Conservation (phyloP, 805 yeast genomes). For the Sugiyamaella chiloensis region DNA sequence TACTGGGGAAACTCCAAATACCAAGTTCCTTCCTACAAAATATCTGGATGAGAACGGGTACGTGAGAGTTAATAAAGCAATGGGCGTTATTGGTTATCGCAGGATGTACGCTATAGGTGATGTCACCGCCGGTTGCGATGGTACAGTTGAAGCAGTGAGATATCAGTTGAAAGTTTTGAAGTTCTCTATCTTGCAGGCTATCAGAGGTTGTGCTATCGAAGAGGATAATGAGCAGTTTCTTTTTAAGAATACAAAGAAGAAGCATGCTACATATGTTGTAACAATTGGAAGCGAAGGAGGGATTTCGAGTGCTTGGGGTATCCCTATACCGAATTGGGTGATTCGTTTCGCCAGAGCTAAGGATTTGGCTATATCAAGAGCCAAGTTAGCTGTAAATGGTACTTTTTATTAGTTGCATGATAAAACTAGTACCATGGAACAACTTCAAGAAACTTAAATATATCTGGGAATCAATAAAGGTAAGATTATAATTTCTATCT, state of each 20-base stretch:
- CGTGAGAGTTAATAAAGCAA: slow-evolving; percentile 15
- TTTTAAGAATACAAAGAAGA: too few relatives aligned
- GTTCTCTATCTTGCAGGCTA: background rate
- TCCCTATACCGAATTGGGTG: background rate
- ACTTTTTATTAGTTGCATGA: background rate
- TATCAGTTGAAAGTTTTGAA: background rate
- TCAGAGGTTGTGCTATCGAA: background rate
- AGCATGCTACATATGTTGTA: background rate
- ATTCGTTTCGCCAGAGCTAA: background rate
- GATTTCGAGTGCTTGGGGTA: background rate
- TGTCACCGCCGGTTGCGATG: slow-evolving; percentile 11
- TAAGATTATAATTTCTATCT: too few relatives aligned
- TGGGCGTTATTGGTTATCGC: slow-evolving; percentile 17
- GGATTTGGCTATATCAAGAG: background rate
- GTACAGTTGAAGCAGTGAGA: slow-evolving; percentile 7
- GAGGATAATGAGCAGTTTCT: background rate
- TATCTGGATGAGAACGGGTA: slow-evolving; percentile 18
- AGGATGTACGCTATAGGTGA: slow-evolving; percentile 24
- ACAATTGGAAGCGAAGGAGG: background rate
- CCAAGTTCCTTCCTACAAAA: slow-evolving; percentile 13
- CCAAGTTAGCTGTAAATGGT: background rate
- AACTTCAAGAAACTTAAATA: too few relatives aligned
- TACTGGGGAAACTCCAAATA: slow-evolving; percentile 21
- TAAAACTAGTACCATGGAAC: too few relatives aligned
- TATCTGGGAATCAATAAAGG: too few relatives aligned